phyloP scores from a whole-genome alignment of 208 protist genomes.

The Wallacemonas sp. region DNA sequence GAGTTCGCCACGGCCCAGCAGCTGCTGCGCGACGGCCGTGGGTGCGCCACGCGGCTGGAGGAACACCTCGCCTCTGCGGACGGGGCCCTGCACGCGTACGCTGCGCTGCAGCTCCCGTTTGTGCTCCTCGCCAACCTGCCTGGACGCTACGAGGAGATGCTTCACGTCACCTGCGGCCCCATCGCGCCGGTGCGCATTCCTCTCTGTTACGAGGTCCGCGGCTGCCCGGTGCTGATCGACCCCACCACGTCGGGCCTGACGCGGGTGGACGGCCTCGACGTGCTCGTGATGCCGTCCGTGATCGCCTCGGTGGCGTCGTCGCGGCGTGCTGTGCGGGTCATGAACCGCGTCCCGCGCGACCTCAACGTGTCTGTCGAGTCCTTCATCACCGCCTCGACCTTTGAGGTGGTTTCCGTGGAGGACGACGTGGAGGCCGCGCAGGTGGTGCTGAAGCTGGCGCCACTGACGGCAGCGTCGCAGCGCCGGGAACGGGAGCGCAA shows the following conservation, averaged over 20 bases:
- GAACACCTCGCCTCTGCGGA: constrained; percentile 1
- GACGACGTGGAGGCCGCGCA: constrained; percentile 51
- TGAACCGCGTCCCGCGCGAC: constrained; percentile 90
- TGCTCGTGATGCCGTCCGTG: constrained; percentile 87
- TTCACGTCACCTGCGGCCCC: constrained; percentile 54
- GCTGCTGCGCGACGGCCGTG: constrained; percentile 76
- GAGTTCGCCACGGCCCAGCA: constrained; percentile 59
- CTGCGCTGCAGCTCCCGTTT: constrained; percentile 33
- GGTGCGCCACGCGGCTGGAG: constrained; percentile 53
- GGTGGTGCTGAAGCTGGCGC: constrained; percentile 63
- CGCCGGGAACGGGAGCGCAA: constrained; percentile 36
- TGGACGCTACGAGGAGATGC: constrained; percentile 70
- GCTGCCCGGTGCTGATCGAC: constrained; percentile 83
- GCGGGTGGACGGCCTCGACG: constrained; percentile 51
- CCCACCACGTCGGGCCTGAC: constrained; percentile 75
- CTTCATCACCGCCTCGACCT: constrained; percentile 59
- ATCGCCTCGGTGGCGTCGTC: constrained; percentile 76
- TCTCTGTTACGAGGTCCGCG: constrained; percentile 60
- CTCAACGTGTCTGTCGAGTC: constrained; percentile 72
- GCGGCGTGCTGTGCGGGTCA: constrained; percentile 59
- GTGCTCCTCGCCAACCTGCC: constrained; percentile 72
- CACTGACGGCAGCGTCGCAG: constrained; percentile 43
- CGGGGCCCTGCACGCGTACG: constrained; percentile 38
- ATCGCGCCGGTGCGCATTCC: constrained; percentile 56
- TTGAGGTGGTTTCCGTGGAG: constrained; percentile 75